Evolutionary conservation across 176 grass and related monocot genomes (phyloP), one percentile per base, ranked within the genome.

Genomic region (Lolium multiflorum): DNA sequence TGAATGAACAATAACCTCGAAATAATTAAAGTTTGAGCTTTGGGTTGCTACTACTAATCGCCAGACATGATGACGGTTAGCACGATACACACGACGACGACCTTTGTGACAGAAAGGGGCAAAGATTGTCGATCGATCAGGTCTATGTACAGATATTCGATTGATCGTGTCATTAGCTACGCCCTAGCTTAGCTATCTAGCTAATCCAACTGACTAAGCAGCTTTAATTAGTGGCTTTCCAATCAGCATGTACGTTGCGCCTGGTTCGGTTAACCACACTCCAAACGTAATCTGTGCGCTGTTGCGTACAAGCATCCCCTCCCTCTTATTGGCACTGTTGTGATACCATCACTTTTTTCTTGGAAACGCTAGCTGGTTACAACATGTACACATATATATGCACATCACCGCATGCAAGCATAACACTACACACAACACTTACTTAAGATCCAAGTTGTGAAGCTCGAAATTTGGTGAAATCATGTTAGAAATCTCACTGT

Each of bases 281-380:
- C 85, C 78, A 80, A 81, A 51, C 54, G 25, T 1, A 74, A 73
- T 62, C 55, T 66, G 3, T 11, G 38, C 11, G 85, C 74, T 79
- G 68, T 87, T 84, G 68, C 85, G 85, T 84, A 81, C 89, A 91
- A 91, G 89, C 57, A 84, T 87, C 76, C 51, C 67, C 87, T 21
- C 26, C 14, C 16, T 7, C 35, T 11, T 50, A 7, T 20, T 35
- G 44, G 43, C 38, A 16, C 39, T 17, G 57, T 2, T 18, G 25
- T 3, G 24, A 25, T 24, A 52, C 16, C 18, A 68, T 37, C 24
- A 17, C 9, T 35, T 35, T 35, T 35, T 43, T 54, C 17, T 54
- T 4, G 16, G 50, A 52, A 52, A 52, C 50, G 16, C 50, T 52
- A 35, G 31, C 31, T 35, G 31, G 51, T 17, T 54, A 54, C 51